Evolutionary conservation across 2,329 filamentous ascomycete species (phyloP).

Genomic region (Colletotrichum sp.): DNA sequence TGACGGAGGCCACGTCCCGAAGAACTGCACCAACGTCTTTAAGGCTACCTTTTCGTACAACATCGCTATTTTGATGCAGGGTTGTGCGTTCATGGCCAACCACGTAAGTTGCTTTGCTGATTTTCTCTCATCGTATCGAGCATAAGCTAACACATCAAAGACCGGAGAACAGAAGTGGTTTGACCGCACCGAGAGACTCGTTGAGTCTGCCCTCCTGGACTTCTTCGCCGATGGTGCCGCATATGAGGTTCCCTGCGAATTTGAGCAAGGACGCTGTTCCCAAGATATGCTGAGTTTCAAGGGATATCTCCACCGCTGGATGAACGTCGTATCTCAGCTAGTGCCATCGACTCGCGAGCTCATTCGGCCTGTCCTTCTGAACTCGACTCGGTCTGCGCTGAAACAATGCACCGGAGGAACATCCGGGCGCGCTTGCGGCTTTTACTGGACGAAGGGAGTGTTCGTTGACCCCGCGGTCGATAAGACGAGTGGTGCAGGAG

Average conservation of each 20-base stretch:
- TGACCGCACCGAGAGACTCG: slow-evolving; percentile 53
- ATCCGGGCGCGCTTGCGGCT: slow-evolving; percentile 64
- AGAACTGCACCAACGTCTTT: slow-evolving; percentile 59
- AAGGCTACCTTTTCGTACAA: slow-evolving; percentile 62
- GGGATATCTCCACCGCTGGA: slow-evolving; percentile 71
- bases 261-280: slow-evolving; percentile 60
- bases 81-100: slow-evolving; percentile 66
- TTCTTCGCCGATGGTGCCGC: slow-evolving; percentile 62
- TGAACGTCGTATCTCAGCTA: slow-evolving; percentile 63
- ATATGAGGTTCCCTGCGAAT: slow-evolving; percentile 70
- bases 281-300: slow-evolving; percentile 78
- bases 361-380: slow-evolving; percentile 63
- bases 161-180: slow-evolving; percentile 52
- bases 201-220: slow-evolving; percentile 48
- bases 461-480: slow-evolving; percentile 54
- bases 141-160: slow-evolving; percentile 20
- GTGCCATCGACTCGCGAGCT: slow-evolving; percentile 60
- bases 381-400: slow-evolving; percentile 63
- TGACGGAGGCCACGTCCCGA: slow-evolving; percentile 57
- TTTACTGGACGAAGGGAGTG: slow-evolving; percentile 60
- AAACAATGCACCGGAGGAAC: slow-evolving; percentile 65
- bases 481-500: slow-evolving; percentile 62
- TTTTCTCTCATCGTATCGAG: fast-evolving
- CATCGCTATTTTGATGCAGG: slow-evolving; percentile 56
- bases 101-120: slow-evolving; percentile 30